Conservation (phyloP, 495 filamentous ascomycete genomes). For the Astrothelium macrocarpum region DNA sequence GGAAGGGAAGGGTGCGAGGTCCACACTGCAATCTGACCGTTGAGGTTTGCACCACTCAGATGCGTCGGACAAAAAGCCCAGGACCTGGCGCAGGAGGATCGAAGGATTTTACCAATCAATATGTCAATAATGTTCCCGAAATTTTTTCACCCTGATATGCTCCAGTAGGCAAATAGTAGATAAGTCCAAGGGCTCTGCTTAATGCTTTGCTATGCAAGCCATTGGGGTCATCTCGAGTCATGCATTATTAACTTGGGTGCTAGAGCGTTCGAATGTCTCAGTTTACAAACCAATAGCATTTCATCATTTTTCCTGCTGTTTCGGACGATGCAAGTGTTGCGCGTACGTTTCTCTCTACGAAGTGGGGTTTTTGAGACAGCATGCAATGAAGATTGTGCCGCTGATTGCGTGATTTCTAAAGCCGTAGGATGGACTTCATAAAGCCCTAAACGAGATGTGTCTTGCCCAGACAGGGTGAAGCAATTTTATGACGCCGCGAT, state of each 20-base stretch:
- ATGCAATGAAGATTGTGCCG: neutral
- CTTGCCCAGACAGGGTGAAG: too few relatives aligned
- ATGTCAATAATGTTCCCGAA: too few relatives aligned
- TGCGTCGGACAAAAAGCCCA: neutral
- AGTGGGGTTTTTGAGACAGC: neutral
- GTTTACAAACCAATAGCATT: neutral
- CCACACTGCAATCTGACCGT: neutral
- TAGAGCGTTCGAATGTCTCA: neutral
- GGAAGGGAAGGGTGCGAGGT: neutral
- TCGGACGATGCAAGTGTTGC: neutral
- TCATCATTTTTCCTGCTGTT: neutral
- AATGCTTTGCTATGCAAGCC: too few relatives aligned
- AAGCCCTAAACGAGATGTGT: neutral
- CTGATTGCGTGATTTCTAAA: neutral
- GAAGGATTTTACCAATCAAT: neutral
- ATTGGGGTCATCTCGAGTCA: too few relatives aligned
- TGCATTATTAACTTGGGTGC: too few relatives aligned
- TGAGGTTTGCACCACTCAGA: neutral
- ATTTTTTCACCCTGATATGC: too few relatives aligned
- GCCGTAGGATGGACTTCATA: neutral
- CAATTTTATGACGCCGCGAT: neutral
- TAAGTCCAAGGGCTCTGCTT: too few relatives aligned
- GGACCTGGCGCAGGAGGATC: neutral
- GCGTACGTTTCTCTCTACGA: too few relatives aligned
- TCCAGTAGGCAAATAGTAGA: too few relatives aligned